Evolutionary conservation across 192 early-diverging fungal genomes (phyloP).

Genomic region (Gaertneriomyces semiglobifer): DNA sequence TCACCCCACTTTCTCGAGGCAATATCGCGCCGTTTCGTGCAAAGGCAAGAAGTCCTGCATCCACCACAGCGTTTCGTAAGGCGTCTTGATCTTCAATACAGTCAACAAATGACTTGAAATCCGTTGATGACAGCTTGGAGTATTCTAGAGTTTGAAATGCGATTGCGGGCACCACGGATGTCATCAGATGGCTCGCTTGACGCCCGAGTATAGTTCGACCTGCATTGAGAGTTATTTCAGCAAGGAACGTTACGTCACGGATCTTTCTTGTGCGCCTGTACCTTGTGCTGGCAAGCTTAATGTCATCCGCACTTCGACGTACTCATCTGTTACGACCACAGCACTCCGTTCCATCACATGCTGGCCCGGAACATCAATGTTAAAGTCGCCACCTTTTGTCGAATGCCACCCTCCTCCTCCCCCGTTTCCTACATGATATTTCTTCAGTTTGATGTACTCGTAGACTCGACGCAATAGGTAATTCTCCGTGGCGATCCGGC

Average conservation of each 20-base stretch:
- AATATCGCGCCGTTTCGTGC: slow-evolving; percentile 51
- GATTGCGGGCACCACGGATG: slow-evolving; percentile 36
- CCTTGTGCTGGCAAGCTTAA: slow-evolving; percentile 44
- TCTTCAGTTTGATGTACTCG: slow-evolving; percentile 2
- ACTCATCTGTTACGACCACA: slow-evolving; percentile 24
- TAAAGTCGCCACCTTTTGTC: slow-evolving; percentile 21
- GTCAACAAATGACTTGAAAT: slow-evolving; percentile 32
- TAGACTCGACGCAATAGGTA: slow-evolving; percentile 39
- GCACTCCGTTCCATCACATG: slow-evolving; percentile 53
- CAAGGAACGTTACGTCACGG: too few species aligned
- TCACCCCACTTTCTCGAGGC: slow-evolving; percentile 48
- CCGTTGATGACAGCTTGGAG: slow-evolving; percentile 20
- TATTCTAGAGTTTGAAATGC: slow-evolving; percentile 33
- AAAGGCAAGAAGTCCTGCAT: slow-evolving; percentile 43
- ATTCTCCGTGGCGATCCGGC: slow-evolving; percentile 39
- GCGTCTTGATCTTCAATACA: slow-evolving; percentile 51
- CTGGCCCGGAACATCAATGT: slow-evolving; percentile 48
- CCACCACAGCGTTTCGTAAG: slow-evolving; percentile 38
- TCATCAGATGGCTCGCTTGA: slow-evolving; percentile 38
- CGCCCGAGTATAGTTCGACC: slow-evolving; percentile 44
- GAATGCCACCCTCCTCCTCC: slow-evolving; percentile 28
- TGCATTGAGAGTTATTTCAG: too few species aligned
- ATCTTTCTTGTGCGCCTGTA: too few species aligned
- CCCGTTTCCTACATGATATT: neutral
- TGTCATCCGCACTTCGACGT: slow-evolving; percentile 46